Base-by-base conservation (phyloP, 352 stramenopile species). In the Phytopythium vexans region DNA sequence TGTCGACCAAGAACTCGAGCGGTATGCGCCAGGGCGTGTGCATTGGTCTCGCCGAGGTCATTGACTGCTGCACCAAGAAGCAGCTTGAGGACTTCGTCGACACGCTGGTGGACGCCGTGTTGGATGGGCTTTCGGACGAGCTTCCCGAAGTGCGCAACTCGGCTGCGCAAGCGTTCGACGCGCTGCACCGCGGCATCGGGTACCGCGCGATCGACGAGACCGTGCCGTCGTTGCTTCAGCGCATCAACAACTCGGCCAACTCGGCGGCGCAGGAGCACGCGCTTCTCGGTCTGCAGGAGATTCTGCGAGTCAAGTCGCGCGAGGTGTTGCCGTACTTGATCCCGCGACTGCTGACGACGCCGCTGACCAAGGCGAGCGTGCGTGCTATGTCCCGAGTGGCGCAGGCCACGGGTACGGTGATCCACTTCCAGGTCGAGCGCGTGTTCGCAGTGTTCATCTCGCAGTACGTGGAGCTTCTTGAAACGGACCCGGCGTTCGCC, bases 291-390 rank as follows among this genome's bases (percentile, higher is more conserved):
- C 75, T 99, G 14, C 97, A 98, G 56, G 95, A 99, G 51, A 98
- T 99, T 58, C 62, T 99, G 47, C 86, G 88, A 37, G 82, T 99
- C 38, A 96, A 98, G 68, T 97, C 95, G 32, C 83, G 89, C 42
- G 97, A 99, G 60, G 79, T 99, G 49, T 74, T 99, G 31, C 89
- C 96, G 49, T 98, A 98, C 66, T 82, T 99, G 52, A 94, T 99
- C 44, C 97, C 97, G 12, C 93, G 90, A 44, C 68, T 99, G 40
- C 70, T 99, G 21, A 89, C 86, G 54, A 84, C 72, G 35, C 97
- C 97, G 8, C 81, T 99, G 42, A 92, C 85, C 32, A 68, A 72
- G 7, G 92, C 88, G 34, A 85, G 98, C 15, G 85, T 96, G 6
- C 81, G 90, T 38, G 95, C 97, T 39, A 65, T 99, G 46, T 89